Base-by-base conservation (phyloP, 2,329 filamentous ascomycete genomes). In the Alternaria brassicicola region DNA sequence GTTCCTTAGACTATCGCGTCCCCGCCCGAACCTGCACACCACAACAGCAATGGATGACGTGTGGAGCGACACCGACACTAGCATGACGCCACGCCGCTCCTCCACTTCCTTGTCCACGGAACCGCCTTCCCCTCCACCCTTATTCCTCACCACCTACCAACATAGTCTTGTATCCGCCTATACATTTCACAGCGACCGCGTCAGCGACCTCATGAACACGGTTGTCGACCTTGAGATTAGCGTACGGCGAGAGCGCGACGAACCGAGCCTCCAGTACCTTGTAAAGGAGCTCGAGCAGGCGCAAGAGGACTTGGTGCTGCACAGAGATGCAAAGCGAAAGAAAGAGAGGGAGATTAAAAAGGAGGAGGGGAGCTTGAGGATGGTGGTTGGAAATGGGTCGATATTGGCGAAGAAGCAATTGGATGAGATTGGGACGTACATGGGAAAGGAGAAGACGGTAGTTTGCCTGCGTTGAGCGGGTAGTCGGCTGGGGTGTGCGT, bases 211-310 rank as follows among this genome's bases (percentile, higher is more conserved):
- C 17, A 50, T 55, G 52, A 59, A 55, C 52, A 36, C 15, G 1
- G 33, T 55, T 3, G 52, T 59, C 31, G 28, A 42, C 3, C 39
- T 55, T 2, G 52, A 51, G 3, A 46, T 55, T 5, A 21, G n/a
- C 13, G 10, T 51, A 2, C 12, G 30, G 6, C 52, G 56, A 8
- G 56, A 59, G 46, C 52, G 56, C 52, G 56, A 47, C 33, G 45
- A 55, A 38, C 46, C 46, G 8, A 19, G 45, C 6, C 19, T 55
- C 3, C 12, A 12, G 19, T 31, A 26, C 4, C 52, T 51, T n/a
- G n/a, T 4, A 2, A 5, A 31, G 3, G 45, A 59, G 6, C 19
- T 59, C 6, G 31, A 17, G 8, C 25, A 15, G n/a, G 46, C 39
- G 6, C 46, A 46, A 19, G 15, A 8, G 8, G 21, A 39, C 1